Base-by-base conservation (phyloP, 2,329 filamentous ascomycete genomes). In the Ophiostoma piceae region DNA sequence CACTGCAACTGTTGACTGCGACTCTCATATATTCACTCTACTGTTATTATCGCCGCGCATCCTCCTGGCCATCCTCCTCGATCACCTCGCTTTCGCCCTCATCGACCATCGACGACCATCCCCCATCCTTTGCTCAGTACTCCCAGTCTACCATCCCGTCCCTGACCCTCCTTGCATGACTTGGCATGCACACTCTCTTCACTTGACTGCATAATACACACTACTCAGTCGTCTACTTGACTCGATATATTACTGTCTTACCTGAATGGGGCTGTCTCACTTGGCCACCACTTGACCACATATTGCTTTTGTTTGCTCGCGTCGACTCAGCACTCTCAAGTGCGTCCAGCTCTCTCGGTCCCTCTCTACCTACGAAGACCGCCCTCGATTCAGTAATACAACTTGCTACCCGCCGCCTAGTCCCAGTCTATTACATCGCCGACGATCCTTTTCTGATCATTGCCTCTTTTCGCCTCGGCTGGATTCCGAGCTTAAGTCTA, bases 381-480 rank as follows among this genome's bases (percentile, higher is more conserved):
- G 5, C 43, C 6, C 43, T 47, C 43, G 43, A 47, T 47, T 47
- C 39, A 35, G 2, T 22, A 64, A 14, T 19, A 19, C 32, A n/a
- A 7, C 60, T 11, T 14, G 16, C 43, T 19, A 64, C 60, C 32
- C 29, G 29, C 60, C 32, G 60, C 32, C 26, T 64, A n/a, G 16
- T 64, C 14, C 60, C 6, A 16, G 29, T n/a, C 32, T n/a, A 19
- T 19, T 64, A 26, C 37, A 66, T 16, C 62, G 19, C 35, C 14
- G 62, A 65, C 35, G 62, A 65, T 65, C 62, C 62, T 65, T 7
- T 35, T 8, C 64, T 14, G 64, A 66, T 66, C 64, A 43, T 37
- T 66, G 35, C 64, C 37, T 5, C 19, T 26, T 43, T 66, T 11
- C n/a, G 64, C 62, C 9, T 66, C 37, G 64, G 64, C 64, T 66